These are phyloP conservation scores for Cavenderia fasciculata DNA, from an alignment of 78 protist species.

Conservation along the genomic window DNA sequence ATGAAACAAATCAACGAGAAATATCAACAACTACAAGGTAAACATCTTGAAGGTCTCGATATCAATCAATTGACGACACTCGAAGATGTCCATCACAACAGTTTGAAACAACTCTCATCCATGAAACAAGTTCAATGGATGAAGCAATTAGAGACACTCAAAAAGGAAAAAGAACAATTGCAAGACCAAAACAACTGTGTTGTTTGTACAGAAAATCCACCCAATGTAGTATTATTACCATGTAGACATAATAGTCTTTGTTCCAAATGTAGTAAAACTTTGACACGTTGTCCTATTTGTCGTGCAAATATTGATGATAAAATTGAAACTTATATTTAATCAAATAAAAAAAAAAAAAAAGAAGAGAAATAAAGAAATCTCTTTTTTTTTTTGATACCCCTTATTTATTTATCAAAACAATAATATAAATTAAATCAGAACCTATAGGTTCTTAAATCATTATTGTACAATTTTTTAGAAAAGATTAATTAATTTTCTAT, in stretches of 20 bases:
- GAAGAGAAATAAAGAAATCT: no score
- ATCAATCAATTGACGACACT: background rate
- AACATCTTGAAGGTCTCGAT: background rate
- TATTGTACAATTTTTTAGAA: no score
- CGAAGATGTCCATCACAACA: background rate
- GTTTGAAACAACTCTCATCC: background rate
- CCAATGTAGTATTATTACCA: background rate
- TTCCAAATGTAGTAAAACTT: background rate
- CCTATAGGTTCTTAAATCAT: no score
- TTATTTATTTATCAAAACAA: no score
- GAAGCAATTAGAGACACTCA: background rate
- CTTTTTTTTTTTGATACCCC: no score
- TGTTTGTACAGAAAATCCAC: conserved; percentile 14
- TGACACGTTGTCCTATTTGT: conserved; percentile 22
- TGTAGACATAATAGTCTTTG: conserved; percentile 3
- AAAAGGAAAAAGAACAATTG: conserved; percentile 35
- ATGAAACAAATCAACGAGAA: background rate
- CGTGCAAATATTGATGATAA: background rate
- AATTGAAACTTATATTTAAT: background rate
- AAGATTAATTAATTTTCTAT: no score
- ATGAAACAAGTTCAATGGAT: background rate
- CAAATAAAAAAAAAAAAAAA: no score
- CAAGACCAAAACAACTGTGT: conserved; percentile 47
- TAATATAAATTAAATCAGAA: no score
- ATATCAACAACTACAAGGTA: background rate